These are phyloP conservation scores for Coffea eugenioides DNA, from an alignment of 257 asterid species.

Conservation along the genomic window DNA sequence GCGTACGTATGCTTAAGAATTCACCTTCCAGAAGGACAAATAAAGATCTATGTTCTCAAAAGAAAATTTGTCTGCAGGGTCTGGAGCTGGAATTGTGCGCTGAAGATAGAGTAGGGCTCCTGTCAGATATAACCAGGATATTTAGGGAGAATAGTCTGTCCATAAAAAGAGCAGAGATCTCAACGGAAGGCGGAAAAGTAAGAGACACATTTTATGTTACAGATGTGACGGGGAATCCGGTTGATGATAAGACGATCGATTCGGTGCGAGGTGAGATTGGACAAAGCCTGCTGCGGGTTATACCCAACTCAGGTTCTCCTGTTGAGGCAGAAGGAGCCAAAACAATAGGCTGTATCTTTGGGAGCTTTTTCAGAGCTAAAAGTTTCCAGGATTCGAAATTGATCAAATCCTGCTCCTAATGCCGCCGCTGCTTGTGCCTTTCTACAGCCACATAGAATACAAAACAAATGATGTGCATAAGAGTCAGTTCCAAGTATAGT, in stretches of 20 bases:
- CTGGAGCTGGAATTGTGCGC: slow-evolving; percentile 60
- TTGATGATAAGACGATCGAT: slow-evolving; percentile 61
- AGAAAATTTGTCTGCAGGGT: slow-evolving; percentile 37
- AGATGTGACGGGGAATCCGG: slow-evolving; percentile 65
- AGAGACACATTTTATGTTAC: slow-evolving; percentile 66
- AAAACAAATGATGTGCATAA: neutral
- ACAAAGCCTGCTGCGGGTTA: slow-evolving; percentile 52
- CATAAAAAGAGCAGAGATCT: slow-evolving; percentile 77
- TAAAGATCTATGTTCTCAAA: neutral
- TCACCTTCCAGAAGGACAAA: neutral
- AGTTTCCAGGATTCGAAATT: slow-evolving; percentile 30
- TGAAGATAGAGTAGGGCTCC: slow-evolving; percentile 68
- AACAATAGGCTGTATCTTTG: slow-evolving; percentile 52
- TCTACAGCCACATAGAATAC: neutral
- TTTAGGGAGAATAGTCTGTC: slow-evolving; percentile 72
- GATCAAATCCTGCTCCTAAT: slow-evolving; percentile 30
- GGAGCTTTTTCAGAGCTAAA: slow-evolving; percentile 51
- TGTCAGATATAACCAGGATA: slow-evolving; percentile 70
- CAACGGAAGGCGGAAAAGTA: slow-evolving; percentile 64
- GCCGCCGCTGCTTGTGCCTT: neutral
- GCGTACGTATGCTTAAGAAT: neutral
- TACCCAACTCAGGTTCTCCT: slow-evolving; percentile 36
- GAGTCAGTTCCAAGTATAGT: neutral
- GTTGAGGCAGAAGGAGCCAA: slow-evolving; percentile 46
- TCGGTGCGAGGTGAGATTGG: slow-evolving; percentile 67